phyloP scores from a whole-genome alignment of 2,329 filamentous ascomycete species.

The Colletotrichum cereale region DNA sequence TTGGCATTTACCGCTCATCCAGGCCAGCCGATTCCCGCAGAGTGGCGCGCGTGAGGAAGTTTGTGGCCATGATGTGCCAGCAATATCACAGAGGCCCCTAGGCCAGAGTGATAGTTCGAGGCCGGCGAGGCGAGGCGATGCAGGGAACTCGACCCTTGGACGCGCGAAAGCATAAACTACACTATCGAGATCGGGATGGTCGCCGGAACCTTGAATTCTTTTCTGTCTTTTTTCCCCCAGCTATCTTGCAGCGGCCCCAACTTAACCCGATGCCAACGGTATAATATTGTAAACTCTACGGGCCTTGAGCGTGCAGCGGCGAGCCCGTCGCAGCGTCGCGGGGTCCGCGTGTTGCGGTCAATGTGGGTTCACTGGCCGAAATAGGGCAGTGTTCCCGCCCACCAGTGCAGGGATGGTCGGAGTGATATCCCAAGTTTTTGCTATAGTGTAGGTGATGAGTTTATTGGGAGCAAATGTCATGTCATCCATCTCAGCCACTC shows the following conservation, averaged over 20 bases:
- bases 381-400: neutral
- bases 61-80: neutral
- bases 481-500: constrained; percentile 17
- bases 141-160: neutral
- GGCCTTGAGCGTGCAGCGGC: too few species aligned
- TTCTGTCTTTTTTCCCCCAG: neutral
- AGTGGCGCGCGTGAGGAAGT: neutral
- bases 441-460: neutral
- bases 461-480: neutral
- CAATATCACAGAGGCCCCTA: neutral
- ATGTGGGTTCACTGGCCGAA: neutral
- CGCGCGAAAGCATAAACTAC: neutral
- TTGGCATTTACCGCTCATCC: constrained; percentile 1
- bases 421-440: too few species aligned
- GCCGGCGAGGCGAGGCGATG: too few species aligned
- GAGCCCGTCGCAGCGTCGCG: neutral
- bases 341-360: neutral
- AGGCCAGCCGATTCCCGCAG: neutral
- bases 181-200: too few species aligned
- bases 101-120: neutral
- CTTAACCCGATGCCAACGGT: neutral
- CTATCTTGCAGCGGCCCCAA: too few species aligned
- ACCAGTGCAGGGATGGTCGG: neutral
- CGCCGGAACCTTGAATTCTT: too few species aligned
- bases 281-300: constrained; percentile 8